Evolutionary conservation across 148 eudicot species (phyloP).

Genomic region (Cornus suecica): DNA sequence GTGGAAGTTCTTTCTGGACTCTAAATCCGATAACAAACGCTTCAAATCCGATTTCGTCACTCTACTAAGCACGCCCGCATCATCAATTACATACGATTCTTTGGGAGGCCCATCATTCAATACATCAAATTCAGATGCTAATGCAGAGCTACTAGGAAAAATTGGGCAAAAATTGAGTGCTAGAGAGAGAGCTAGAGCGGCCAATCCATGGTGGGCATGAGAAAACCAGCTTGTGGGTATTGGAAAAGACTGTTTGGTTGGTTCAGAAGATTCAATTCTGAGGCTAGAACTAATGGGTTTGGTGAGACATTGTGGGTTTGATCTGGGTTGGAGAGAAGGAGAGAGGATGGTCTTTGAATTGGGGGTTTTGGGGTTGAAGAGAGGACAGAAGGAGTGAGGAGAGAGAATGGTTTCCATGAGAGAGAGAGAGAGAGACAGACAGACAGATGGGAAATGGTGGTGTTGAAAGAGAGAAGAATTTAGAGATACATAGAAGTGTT

Average conservation of each 20-base stretch:
- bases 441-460: conserved; percentile 19
- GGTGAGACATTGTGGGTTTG: conserved; percentile 21
- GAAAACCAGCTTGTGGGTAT: conserved; percentile 55
- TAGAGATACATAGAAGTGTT: background rate
- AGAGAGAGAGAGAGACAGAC: conserved; percentile 6
- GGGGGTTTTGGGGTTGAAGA: conserved; percentile 42
- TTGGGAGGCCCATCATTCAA: conserved; percentile 78
- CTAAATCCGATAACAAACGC: conserved; percentile 79
- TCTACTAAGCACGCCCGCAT: conserved; percentile 93
- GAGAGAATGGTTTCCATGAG: conserved; percentile 91
- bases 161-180: conserved; percentile 72
- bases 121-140: conserved; percentile 89
- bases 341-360: conserved; percentile 15
- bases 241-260: conserved; percentile 28
- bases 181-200: conserved; percentile 78
- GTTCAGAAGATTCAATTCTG: conserved; percentile 35
- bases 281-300: conserved; percentile 56
- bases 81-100: conserved; percentile 83
- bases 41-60: conserved; percentile 83
- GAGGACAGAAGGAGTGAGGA: conserved; percentile 52
- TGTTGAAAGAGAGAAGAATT: conserved; percentile 22
- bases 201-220: conserved; percentile 64
- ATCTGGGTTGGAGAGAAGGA: conserved; percentile 32
- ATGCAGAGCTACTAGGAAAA: conserved; percentile 33
- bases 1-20: conserved; percentile 77